Conservation (phyloP, 192 early-diverging fungal species). For the Mortierella hygrophila region DNA sequence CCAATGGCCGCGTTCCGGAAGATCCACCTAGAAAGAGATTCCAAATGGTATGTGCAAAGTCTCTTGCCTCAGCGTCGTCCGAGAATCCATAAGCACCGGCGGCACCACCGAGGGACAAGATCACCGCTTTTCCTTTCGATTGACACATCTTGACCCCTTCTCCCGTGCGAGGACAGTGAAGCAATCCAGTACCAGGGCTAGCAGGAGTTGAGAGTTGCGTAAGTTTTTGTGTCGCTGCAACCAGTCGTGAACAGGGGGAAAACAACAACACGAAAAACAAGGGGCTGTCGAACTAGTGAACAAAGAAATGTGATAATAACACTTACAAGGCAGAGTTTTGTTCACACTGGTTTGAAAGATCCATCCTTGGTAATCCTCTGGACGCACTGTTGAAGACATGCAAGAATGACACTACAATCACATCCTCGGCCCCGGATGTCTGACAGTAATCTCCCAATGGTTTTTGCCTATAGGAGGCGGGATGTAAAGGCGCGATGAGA, state of each 20-base stretch:
- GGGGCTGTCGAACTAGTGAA: background rate
- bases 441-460: slow-evolving; percentile 72
- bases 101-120: slow-evolving; percentile 82
- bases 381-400: slow-evolving; percentile 70
- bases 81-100: slow-evolving; percentile 73
- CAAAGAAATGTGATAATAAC: background rate
- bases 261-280: background rate
- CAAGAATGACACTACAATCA: slow-evolving; percentile 73
- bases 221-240: background rate
- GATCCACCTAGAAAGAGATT: slow-evolving; percentile 81
- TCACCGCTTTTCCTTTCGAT: slow-evolving; percentile 74
- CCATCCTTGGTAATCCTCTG: slow-evolving; percentile 68
- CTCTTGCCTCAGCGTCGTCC: slow-evolving; percentile 65
- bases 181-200: slow-evolving; percentile 68
- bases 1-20: slow-evolving; percentile 74
- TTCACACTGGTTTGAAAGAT: slow-evolving; percentile 78
- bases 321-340: slow-evolving; percentile 59
- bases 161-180: slow-evolving; percentile 78
- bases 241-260: background rate
- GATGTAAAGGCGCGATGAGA: background rate
- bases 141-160: slow-evolving; percentile 80
- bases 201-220: background rate
- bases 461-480: slow-evolving; percentile 40
- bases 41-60: slow-evolving; percentile 80
- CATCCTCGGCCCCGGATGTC: slow-evolving; percentile 60